Evolutionary conservation across 495 filamentous ascomycete species (phyloP).

Genomic region (Aspergillus heteromorphus): DNA sequence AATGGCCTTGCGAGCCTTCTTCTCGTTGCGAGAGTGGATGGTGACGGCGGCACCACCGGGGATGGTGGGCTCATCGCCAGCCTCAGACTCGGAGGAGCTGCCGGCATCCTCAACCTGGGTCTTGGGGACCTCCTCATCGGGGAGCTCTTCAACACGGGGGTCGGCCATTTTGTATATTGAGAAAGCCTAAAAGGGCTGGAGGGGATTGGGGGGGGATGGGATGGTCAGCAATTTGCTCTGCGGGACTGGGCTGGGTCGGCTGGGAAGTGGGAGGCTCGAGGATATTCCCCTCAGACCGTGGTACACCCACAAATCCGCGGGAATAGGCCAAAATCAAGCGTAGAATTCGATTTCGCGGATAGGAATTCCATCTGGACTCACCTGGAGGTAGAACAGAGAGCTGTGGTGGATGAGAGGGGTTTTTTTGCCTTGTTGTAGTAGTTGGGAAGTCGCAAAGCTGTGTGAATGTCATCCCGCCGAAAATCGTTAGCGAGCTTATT

Average conservation of each 20-base stretch:
- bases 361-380: constrained; percentile 26
- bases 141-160: constrained; percentile 94
- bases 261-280: constrained; percentile 7
- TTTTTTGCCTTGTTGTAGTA: constrained; percentile 38
- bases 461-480: constrained; percentile 41
- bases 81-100: constrained; percentile 71
- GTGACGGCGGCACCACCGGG: constrained; percentile 82
- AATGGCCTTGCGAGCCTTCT: constrained; percentile 98
- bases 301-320: constrained; percentile 26
- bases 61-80: constrained; percentile 64
- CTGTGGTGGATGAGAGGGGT: constrained; percentile 34
- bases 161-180: constrained; percentile 74
- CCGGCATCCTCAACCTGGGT: constrained; percentile 74
- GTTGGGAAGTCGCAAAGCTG: constrained; percentile 40
- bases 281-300: constrained; percentile 18
- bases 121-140: constrained; percentile 74
- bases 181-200: constrained; percentile 25
- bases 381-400: constrained; percentile 32
- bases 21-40: constrained; percentile 97
- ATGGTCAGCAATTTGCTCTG: constrained; percentile 18
- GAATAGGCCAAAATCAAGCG: constrained; percentile 24
- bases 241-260: constrained; percentile 5
- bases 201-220: too few species aligned
- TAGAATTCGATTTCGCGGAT: constrained; percentile 17
- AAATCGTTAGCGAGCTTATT: constrained; percentile 48